Conservation (phyloP, 306 rosid species). For the Rubus idaeus region DNA sequence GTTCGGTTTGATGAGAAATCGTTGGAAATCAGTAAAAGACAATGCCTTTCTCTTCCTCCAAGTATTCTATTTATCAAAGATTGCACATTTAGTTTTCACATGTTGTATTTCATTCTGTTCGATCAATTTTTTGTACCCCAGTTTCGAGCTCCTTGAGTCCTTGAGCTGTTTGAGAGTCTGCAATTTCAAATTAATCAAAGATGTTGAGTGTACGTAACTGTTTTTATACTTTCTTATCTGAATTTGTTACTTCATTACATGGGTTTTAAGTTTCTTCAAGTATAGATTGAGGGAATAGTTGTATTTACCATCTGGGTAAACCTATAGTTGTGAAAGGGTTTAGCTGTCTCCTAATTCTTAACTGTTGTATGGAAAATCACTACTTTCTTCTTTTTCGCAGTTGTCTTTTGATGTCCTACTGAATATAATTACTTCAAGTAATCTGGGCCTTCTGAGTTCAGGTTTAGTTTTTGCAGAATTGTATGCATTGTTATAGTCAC, state of each 20-base stretch:
- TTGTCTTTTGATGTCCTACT: neutral
- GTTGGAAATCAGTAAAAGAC: neutral
- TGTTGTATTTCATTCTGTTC: no score
- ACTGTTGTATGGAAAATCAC: no score
- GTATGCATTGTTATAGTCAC: neutral
- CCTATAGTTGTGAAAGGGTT: neutral
- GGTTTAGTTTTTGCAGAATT: neutral
- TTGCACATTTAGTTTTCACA: no score
- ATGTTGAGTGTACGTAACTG: neutral
- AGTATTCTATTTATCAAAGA: neutral
- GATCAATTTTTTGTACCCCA: neutral
- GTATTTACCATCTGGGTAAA: slow-evolving; percentile 3
- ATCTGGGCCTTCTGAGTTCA: neutral
- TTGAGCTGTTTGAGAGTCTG: neutral
- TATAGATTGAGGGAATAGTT: neutral
- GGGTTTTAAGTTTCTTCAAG: no score
- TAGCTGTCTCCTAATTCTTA: neutral
- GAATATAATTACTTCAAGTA: neutral
- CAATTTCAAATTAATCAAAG: neutral
- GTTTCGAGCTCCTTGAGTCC: neutral
- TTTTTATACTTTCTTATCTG: neutral
- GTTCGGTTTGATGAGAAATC: neutral
- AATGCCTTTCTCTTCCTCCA: neutral
- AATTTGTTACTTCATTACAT: no score
- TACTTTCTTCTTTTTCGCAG: neutral